Conservation (phyloP, 768 basidiomycete genomes). For the Boletus eberwhitei region DNA sequence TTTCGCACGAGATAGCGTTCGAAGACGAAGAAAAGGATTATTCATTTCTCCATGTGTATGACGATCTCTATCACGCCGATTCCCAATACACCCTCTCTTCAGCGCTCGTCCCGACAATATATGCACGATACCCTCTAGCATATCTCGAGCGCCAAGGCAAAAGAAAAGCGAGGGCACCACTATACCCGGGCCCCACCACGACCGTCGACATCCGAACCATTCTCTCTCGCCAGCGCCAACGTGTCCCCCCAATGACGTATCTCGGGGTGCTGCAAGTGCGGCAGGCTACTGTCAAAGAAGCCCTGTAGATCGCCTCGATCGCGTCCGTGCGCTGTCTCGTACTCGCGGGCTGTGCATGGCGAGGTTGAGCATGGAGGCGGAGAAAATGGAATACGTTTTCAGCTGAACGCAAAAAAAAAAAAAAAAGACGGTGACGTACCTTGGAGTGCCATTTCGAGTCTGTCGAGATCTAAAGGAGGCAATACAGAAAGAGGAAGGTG, state of each 20-base stretch:
- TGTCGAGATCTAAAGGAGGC: slow-evolving; percentile 64
- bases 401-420: not conserved
- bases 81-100: no score
- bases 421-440: slow-evolving; percentile 39
- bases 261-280: slow-evolving; percentile 67
- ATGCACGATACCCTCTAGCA: no score
- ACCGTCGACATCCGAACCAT: not conserved
- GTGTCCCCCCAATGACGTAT: slow-evolving; percentile 67
- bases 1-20: no score
- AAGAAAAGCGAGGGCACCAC: no score
- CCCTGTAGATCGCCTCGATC: slow-evolving; percentile 51
- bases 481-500: not conserved
- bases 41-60: no score
- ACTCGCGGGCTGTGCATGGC: slow-evolving; percentile 58
- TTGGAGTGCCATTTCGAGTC: slow-evolving; percentile 86
- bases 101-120: no score
- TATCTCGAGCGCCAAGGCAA: no score
- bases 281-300: slow-evolving; percentile 81
- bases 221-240: slow-evolving; percentile 19
- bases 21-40: no score
- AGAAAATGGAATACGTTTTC: not conserved
- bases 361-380: not conserved
- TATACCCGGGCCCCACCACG: no score
- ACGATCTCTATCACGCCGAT: no score
- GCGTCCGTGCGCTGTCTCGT: slow-evolving; percentile 53